Evolutionary conservation across 2,329 filamentous ascomycete species (phyloP), one percentile per base, ranked within the genome.

Genomic region (Pseudogymnoascus sp.): DNA sequence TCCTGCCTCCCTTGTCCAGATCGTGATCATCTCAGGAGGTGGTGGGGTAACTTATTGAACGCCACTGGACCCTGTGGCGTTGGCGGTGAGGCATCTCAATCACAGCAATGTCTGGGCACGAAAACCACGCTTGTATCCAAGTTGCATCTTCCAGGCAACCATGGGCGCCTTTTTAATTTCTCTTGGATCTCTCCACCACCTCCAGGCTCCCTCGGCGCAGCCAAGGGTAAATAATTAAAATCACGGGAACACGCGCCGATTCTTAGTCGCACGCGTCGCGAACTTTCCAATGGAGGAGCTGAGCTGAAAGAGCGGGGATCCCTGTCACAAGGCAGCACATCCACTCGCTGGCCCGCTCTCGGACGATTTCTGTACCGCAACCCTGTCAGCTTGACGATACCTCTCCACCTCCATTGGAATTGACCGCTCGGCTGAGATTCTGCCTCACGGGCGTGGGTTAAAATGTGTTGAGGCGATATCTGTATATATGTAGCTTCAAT

Each of bases 41-140:
- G 46, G 23, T 31, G 11, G n/a, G n/a, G 11, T 12, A 3, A 18
- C 38, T 14, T 46, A 14, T 46, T 46, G 42, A 46, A 46, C 42
- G 42, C 38, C 38, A 40, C 43, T 56, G n/a, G n/a, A 56, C 46
- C 46, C 46, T 56, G 46, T 56, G 46, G 46, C 46, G 46, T n/a
- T 18, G n/a, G 46, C 46, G 25, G 46, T 56, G 46, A 56, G 9
- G 34, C n/a, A 16, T 2, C 3, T 34, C n/a, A 8, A 56, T 56
- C n/a, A 34, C 46, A 37, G 12, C 4, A 12, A 18, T 34, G 14
- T 28, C 14, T n/a, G 18, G 7, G 25, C n/a, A 12, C 9, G 25
- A 7, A 34, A 56, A 34, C 8, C n/a, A 34, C n/a, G 5, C 18
- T 56, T 25, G 46, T 56, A 56, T 56, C 46, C 14, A 18, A 18